phyloP scores from a whole-genome alignment of 2,329 filamentous ascomycete genomes.

The Mariannaea sp. region DNA sequence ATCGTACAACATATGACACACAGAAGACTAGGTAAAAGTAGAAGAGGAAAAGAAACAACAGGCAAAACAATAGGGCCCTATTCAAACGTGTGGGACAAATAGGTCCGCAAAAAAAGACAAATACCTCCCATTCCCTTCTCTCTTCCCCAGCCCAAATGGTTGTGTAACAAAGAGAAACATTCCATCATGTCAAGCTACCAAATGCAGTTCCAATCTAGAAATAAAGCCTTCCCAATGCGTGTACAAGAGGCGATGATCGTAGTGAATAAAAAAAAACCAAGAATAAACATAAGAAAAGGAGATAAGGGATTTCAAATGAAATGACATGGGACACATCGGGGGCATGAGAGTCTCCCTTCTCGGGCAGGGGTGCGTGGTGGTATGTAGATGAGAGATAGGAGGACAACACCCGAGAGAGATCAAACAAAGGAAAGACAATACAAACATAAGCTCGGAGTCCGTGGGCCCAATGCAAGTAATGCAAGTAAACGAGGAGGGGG shows the following conservation, averaged over 20 bases:
- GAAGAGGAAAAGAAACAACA: slow-evolving; percentile 7
- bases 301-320: slow-evolving; percentile 14
- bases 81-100: neutral
- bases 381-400: slow-evolving; percentile 8
- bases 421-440: too few relatives aligned
- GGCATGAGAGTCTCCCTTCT: too few relatives aligned
- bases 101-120: neutral
- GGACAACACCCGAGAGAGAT: slow-evolving; percentile 1
- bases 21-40: slow-evolving; percentile 15
- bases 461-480: slow-evolving; percentile 18
- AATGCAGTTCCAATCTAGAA: slow-evolving; percentile 22
- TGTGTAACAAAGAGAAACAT: slow-evolving; percentile 16
- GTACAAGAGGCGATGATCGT: slow-evolving; percentile 26
- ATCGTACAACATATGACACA: slow-evolving; percentile 24
- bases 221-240: slow-evolving; percentile 30
- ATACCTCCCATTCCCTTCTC: neutral
- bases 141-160: slow-evolving; percentile 7
- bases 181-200: neutral
- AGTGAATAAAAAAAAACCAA: slow-evolving; percentile 16
- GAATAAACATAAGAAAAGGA: slow-evolving; percentile 18
- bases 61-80: neutral
- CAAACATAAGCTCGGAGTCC: too few relatives aligned
- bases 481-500: slow-evolving; percentile 7
- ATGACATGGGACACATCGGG: too few relatives aligned
- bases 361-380: too few relatives aligned